Conservation (phyloP, 2,329 filamentous ascomycete genomes). For the Acephala macrosclerotiorum region DNA sequence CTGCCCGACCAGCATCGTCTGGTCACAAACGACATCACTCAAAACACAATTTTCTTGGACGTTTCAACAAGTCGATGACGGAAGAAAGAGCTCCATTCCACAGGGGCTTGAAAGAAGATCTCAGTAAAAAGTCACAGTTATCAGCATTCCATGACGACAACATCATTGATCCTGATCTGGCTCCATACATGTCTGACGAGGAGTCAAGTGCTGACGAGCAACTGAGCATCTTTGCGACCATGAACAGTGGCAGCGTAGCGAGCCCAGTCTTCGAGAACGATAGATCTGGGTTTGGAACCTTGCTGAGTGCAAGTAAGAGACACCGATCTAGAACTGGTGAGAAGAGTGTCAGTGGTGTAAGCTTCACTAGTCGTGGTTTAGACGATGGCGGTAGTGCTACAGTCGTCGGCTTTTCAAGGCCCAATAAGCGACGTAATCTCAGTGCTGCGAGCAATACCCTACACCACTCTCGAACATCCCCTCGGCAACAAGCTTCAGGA, state of each 20-base stretch:
- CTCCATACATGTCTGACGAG: conserved; percentile 93
- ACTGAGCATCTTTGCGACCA: conserved; percentile 81
- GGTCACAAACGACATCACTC: conserved; percentile 87
- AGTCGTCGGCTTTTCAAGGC: conserved; percentile 65
- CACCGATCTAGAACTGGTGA: conserved; percentile 76
- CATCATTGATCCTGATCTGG: conserved; percentile 96
- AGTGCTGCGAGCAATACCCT: conserved; percentile 79
- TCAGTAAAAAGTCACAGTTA: conserved; percentile 69
- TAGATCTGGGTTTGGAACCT: conserved; percentile 71
- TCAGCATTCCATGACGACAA: conserved; percentile 98
- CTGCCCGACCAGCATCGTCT: conserved; percentile 76
- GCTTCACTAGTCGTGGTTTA: conserved; percentile 68
- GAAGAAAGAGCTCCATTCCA: conserved; percentile 91
- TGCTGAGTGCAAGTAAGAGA: conserved; percentile 78
- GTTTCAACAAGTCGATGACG: conserved; percentile 74
- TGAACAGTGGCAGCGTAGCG: conserved; percentile 70
- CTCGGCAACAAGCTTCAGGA: conserved; percentile 61
- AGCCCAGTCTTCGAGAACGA: conserved; percentile 77
- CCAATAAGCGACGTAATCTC: conserved; percentile 78
- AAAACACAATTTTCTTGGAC: conserved; percentile 81
- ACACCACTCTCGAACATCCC: conserved; percentile 73
- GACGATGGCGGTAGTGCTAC: conserved; percentile 68
- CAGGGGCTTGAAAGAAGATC: conserved; percentile 74
- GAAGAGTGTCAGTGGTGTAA: conserved; percentile 76
- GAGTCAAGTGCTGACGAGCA: conserved; percentile 94